These are phyloP conservation scores for Polygonum maritimum DNA, from an alignment of 148 eudicot species.

Conservation along the genomic window DNA sequence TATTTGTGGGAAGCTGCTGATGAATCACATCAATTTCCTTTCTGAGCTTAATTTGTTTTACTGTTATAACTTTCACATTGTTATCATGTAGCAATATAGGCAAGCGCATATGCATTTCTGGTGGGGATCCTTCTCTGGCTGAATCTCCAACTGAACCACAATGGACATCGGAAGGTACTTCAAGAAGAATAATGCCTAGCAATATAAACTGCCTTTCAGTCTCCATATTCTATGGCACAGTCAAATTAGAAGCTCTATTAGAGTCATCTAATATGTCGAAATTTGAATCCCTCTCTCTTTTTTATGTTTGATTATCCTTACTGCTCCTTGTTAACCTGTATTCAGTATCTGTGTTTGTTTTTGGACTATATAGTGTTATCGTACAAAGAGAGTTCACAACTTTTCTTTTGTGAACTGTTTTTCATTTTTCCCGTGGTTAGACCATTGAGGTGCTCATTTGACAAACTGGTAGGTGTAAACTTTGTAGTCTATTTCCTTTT, in stretches of 20 bases:
- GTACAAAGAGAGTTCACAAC: not conserved
- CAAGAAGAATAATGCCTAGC: not conserved
- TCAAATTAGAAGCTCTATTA: not conserved
- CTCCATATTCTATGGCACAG: not conserved
- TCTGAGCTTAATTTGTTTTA: not conserved
- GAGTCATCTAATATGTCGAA: not conserved
- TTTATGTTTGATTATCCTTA: not conserved
- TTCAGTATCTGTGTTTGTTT: not conserved
- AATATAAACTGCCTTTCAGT: not conserved
- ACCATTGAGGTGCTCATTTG: not conserved
- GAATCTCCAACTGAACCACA: constrained; percentile 94
- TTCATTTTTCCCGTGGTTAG: not conserved
- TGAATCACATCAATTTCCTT: not conserved
- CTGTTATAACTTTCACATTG: not conserved
- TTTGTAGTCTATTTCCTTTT: not conserved
- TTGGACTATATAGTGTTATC: not conserved
- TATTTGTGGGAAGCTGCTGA: not conserved
- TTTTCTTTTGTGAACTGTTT: not conserved
- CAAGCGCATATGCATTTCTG: constrained; percentile 72
- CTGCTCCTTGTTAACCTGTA: not conserved
- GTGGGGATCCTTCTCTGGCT: constrained; percentile 51
- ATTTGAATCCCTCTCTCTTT: not conserved
- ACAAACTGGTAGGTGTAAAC: not conserved
- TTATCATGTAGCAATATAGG: constrained; percentile 37
- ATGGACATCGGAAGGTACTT: constrained; percentile 82